Evolutionary conservation across 805 yeast species (phyloP).

Genomic region (Zygotorulaspora florentina): DNA sequence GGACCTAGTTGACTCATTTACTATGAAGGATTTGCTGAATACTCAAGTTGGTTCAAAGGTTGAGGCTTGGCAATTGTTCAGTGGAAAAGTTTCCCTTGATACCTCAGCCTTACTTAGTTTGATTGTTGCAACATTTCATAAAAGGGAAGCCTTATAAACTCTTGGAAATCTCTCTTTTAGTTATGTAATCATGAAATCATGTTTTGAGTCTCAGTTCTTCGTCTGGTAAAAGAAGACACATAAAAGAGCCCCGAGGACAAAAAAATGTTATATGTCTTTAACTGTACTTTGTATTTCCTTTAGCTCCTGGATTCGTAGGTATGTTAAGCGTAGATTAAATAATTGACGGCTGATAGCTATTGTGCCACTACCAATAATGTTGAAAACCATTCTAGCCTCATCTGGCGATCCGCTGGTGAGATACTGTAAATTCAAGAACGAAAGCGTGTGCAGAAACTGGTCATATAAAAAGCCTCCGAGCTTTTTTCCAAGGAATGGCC

Average conservation of each 20-base stretch:
- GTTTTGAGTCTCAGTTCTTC: neutral
- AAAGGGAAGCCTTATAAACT: neutral
- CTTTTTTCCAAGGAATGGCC: constrained; percentile 22
- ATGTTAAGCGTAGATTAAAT: constrained; percentile 15
- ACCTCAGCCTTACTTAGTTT: constrained; percentile 64
- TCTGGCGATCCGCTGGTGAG: constrained; percentile 16
- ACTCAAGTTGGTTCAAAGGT: constrained; percentile 67
- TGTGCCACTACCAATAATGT: constrained; percentile 25
- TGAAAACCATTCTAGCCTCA: constrained; percentile 24
- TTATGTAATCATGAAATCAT: neutral
- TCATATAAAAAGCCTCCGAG: constrained; percentile 16
- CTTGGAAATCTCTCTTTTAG: neutral
- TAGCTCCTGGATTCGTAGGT: constrained; percentile 21
- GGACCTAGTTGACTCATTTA: constrained; percentile 44
- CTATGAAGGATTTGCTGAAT: constrained; percentile 67
- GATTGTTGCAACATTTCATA: constrained; percentile 62
- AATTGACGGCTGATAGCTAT: constrained; percentile 18
- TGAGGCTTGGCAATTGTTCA: constrained; percentile 52
- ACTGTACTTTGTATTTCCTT: constrained; percentile 12
- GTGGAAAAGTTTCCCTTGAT: constrained; percentile 63
- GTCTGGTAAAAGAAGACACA: too few relatives aligned
- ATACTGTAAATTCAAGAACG: constrained; percentile 4
- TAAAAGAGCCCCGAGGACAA: too few relatives aligned
- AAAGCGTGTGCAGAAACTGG: constrained; percentile 10
- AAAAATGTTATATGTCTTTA: neutral